These are phyloP conservation scores for Zygosaccharomyces rouxii DNA, from an alignment of 805 yeast species.

Conservation along the genomic window DNA sequence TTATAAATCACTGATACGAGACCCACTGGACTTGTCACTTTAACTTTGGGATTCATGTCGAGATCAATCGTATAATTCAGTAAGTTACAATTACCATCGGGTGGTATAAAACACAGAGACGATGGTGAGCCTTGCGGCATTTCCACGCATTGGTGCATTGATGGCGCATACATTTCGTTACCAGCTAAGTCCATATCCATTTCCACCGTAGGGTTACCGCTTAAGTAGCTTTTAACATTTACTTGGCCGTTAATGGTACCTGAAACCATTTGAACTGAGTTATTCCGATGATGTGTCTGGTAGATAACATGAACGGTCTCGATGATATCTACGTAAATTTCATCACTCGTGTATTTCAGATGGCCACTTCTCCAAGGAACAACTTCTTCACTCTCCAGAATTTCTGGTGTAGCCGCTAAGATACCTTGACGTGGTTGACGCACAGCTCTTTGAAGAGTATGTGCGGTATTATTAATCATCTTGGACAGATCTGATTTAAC, in stretches of 20 bases:
- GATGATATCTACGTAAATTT: conserved; percentile 75
- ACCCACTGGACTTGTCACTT: conserved; percentile 17
- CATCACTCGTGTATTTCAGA: conserved; percentile 74
- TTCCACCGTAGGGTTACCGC: conserved; percentile 72
- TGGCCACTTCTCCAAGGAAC: conserved; percentile 76
- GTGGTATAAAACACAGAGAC: conserved; percentile 68
- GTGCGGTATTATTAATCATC: conserved; percentile 37
- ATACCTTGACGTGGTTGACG: conserved; percentile 11
- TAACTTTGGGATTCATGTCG: conserved; percentile 15
- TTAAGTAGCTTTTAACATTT: conserved; percentile 60
- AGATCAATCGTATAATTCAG: conserved; percentile 62
- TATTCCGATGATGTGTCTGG: conserved; percentile 7
- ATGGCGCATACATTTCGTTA: conserved; percentile 50
- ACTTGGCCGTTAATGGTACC: conserved; percentile 58
- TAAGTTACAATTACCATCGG: conserved; percentile 70
- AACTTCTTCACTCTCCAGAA: conserved; percentile 27
- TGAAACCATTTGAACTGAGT: conserved; percentile 11
- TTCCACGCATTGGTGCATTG: conserved; percentile 69
- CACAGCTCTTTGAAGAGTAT: conserved; percentile 19
- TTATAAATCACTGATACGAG: conserved; percentile 31
- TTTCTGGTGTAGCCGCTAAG: neutral
- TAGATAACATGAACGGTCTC: conserved; percentile 61
- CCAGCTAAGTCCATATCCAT: conserved; percentile 48
- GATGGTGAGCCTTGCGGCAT: conserved; percentile 26
- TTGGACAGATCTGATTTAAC: conserved; percentile 35